Evolutionary conservation across 1,139 yeast genomes (phyloP), one percentile per base, ranked within the genome.

Genomic region (Suhomyces bolitotheri): DNA sequence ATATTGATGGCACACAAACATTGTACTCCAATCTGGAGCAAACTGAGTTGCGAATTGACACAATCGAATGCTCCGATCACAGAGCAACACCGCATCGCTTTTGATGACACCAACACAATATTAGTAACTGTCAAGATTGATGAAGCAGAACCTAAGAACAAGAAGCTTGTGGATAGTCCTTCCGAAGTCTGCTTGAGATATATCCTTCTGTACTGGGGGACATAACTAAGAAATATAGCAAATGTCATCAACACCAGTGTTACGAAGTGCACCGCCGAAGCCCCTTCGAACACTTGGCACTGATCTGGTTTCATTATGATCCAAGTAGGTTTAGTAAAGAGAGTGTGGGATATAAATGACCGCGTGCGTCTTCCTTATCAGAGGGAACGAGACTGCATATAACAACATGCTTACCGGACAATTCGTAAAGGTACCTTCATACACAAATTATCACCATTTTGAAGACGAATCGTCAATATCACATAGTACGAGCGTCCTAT

Each of bases 141-240:
- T 2, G 94, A 82, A 16, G 82, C 63, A 10, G 87, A 79, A 3
- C 95, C 94, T 25, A 88, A 68, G 10, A 87, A 62, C 32, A 88
- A 64, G 52, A 82, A 88, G 49, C 76, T 71, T 7, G 90, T 85
- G 2, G 92, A 82, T 19, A 88, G 64, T 3, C 96, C 96, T 53
- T 86, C 92, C 5, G 92, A 80, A 6, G 89, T 73, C 38, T 73
- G 60, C 34, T 88, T 74, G 14, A 56, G 51, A 33, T 76, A 60
- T 31, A 88, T 80, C 31, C 84, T 71, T 34, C 66, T 47, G 55
- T 83, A 87, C 58, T 88, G 96, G 0, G 96, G 95, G 2, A 82
- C 40, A 54, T 87, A 88, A 32, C 94, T 83, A n/a, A 73, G 50
- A 29, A 81, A 74, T 16, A 88, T 84, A 4, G 92, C 95, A 2